phyloP scores from a whole-genome alignment of 176 grass and related monocot species.

The Hyparrhenia diplandra region DNA sequence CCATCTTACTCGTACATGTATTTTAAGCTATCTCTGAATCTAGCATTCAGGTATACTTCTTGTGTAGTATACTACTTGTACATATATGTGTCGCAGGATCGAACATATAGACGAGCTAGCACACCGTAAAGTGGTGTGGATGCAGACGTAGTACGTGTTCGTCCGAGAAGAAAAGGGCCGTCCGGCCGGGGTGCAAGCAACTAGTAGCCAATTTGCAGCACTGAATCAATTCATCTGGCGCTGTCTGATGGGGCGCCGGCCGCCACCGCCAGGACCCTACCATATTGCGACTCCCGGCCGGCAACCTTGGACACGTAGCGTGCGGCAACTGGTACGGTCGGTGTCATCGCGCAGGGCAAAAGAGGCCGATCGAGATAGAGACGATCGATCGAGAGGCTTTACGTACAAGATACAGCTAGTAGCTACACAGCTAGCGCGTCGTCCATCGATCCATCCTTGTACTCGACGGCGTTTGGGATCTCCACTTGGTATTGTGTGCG shows the following conservation, averaged over 20 bases:
- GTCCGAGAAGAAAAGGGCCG: constrained; percentile 1
- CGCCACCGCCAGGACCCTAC: background rate
- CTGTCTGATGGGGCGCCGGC: background rate
- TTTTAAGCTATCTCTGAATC: constrained; percentile 21
- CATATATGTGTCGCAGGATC: background rate
- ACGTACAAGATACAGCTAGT: constrained; percentile 48
- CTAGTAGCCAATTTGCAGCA: constrained; percentile 7
- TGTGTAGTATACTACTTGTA: background rate
- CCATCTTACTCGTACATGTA: background rate
- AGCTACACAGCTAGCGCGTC: background rate
- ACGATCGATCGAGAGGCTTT: constrained; percentile 29
- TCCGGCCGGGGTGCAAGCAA: background rate
- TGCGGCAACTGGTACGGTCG: background rate
- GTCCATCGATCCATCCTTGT: background rate
- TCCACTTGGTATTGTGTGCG: constrained; percentile 22
- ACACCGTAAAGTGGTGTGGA: background rate
- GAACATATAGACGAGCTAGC: background rate
- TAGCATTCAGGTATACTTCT: background rate
- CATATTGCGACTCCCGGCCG: background rate
- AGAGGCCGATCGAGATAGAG: background rate
- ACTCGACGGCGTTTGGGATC: constrained; percentile 32
- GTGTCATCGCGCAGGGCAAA: background rate
- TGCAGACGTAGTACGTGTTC: background rate
- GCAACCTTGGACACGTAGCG: constrained; percentile 17
- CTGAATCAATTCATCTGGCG: constrained; percentile 22